These are phyloP conservation scores for Cadophora gregata DNA, from an alignment of 2,329 filamentous ascomycete species.

Conservation along the genomic window DNA sequence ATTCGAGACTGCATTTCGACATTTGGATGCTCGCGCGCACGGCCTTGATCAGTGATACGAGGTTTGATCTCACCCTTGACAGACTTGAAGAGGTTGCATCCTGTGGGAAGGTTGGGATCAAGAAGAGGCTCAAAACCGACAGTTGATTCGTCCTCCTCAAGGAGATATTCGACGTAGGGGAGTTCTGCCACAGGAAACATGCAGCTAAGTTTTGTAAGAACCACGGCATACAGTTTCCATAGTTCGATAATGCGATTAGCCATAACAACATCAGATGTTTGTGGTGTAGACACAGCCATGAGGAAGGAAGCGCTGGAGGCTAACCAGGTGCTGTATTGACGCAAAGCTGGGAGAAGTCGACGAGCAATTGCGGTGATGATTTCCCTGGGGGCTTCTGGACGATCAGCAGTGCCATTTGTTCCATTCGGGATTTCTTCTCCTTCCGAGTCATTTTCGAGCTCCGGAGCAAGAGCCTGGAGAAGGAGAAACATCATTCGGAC, in stretches of 20 bases:
- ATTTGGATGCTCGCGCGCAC: constrained; percentile 61
- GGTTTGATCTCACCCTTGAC: constrained; percentile 52
- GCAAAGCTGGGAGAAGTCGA: constrained; percentile 66
- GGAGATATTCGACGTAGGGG: constrained; percentile 63
- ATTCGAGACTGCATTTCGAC: constrained; percentile 72
- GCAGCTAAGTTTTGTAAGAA: constrained; percentile 62
- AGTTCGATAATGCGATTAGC: constrained; percentile 63
- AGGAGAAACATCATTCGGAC: constrained; percentile 76
- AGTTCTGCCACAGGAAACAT: constrained; percentile 64
- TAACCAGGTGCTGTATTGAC: constrained; percentile 73
- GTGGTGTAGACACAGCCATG: constrained; percentile 55
- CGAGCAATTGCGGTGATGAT: constrained; percentile 64
- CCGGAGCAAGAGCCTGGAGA: constrained; percentile 71
- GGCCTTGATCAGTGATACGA: constrained; percentile 50
- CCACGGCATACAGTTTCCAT: constrained; percentile 70
- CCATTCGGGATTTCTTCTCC: constrained; percentile 52
- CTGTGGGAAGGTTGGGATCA: constrained; percentile 53
- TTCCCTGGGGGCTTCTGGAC: constrained; percentile 45
- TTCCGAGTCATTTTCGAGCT: constrained; percentile 60
- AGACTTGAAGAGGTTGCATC: constrained; percentile 57
- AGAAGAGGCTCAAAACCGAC: constrained; percentile 67
- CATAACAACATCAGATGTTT: constrained; percentile 47
- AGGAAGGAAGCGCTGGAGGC: constrained; percentile 60
- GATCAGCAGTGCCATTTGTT: constrained; percentile 41
- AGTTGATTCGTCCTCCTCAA: constrained; percentile 72